Percentiles rank a stretch among this genome's conserved stretches.
Evolutionary conservation across 371 early-diverging fungal species (phyloP).

Genomic region (Apophysomyces sp.): DNA sequence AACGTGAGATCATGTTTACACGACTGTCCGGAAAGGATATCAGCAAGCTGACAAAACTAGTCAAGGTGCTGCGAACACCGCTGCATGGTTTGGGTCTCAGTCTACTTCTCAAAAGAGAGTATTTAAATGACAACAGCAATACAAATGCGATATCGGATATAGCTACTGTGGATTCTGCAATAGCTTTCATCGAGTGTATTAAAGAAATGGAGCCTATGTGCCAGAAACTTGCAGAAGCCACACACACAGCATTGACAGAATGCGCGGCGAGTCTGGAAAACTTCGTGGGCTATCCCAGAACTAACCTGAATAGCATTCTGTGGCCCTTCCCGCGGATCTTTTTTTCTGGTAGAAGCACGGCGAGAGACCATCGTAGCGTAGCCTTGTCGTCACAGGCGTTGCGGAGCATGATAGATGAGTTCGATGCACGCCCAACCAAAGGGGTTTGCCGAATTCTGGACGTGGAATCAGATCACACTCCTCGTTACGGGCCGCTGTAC

Average conservation of each 20-base stretch:
- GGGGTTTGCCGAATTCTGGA: not conserved
- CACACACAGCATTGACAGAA: slow-evolving; percentile 1
- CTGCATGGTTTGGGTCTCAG: slow-evolving; percentile 41
- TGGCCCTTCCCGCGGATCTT: slow-evolving; percentile 43
- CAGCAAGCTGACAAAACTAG: slow-evolving; percentile 21
- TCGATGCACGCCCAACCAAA: not conserved
- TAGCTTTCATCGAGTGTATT: not conserved
- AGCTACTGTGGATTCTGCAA: not conserved
- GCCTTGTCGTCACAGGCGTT: not conserved
- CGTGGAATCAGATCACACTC: not conserved
- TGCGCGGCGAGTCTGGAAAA: slow-evolving; percentile 1
- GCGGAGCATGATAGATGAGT: not conserved
- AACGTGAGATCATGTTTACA: slow-evolving; percentile 34
- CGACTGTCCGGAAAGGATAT: slow-evolving; percentile 32
- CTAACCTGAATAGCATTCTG: slow-evolving; percentile 23
- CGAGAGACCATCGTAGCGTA: not conserved
- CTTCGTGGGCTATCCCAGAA: slow-evolving; percentile 21
- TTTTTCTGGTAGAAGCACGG: not conserved
- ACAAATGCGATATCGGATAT: not conserved
- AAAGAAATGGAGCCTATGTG: not conserved
- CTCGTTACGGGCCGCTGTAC: slow-evolving; percentile 6
- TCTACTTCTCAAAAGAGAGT: slow-evolving; percentile 25
- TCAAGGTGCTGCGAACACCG: slow-evolving; percentile 25
- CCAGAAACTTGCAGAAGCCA: slow-evolving; percentile 6
- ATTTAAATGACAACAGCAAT: not conserved